Evolutionary conservation across 78 protist genomes (phyloP), one percentile per base, ranked within the genome.

Genomic region (Dictyostelium intermedium): DNA sequence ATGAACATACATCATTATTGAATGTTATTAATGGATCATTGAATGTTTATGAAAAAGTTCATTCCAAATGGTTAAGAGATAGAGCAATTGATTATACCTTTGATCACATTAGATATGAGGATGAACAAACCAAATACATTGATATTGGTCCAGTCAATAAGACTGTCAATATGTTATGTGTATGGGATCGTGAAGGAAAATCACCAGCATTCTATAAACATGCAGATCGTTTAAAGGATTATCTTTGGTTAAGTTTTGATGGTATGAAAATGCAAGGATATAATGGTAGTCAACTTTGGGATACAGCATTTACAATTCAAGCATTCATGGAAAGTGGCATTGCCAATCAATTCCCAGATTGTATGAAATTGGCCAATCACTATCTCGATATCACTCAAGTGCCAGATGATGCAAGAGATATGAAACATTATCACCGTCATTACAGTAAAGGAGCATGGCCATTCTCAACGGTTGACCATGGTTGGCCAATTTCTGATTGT

Each of bases 221-320:
- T 85, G 86, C 86, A n/a, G 95, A 81, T 41, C 97, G 99, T 50
- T 72, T 98, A 10, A 41, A 34, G 14, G 99, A 98, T 93, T 98
- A 98, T 92, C 77, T 98, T 61, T 98, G 99, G 99, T 34, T 91
- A 37, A 76, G 95, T 5, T 45, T 61, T 25, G 98, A 98, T 27
- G 99, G 99, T 50, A 94, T 98, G 98, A 96, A 96, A 47, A 97
- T 98, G 98, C 96, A 95, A 43, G 99, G 99, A n/a, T 98, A 98
- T 91, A 98, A 98, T 82, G 99, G 99, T 10, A 96, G 98, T n/a
- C 99, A 98, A 93, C 92, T 97, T 39, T 98, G 99, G 99, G 99
- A 98, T 91, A 94, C 99, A 47, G 91, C 98, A 2, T 98, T 98
- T 60, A 92, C 97, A 9, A 89, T 96, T 20, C 99, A 97, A 78